A percentile compares a stretch with the other conserved stretches of the same genome.
Evolutionary conservation across 805 yeast species (phyloP).

Genomic region (Citeromyces matritensis): DNA sequence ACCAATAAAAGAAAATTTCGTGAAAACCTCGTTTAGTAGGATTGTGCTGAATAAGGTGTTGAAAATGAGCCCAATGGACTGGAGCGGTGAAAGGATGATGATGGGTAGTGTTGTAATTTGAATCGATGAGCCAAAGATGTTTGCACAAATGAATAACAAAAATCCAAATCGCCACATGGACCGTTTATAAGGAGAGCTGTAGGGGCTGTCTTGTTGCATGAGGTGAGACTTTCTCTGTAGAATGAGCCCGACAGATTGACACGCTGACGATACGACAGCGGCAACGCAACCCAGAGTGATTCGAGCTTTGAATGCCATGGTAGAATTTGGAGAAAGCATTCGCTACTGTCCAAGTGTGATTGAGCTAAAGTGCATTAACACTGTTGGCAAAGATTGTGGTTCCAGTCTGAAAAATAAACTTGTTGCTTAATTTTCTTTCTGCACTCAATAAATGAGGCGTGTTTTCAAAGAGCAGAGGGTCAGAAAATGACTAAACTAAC

Average conservation of each 20-base stretch:
- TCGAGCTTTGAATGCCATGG: background rate
- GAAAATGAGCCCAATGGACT: constrained; percentile 79
- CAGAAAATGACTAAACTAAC: constrained; percentile 4
- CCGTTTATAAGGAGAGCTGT: constrained; percentile 22
- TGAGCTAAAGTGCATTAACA: too few relatives aligned
- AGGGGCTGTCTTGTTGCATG: constrained; percentile 17
- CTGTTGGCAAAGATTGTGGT: too few relatives aligned
- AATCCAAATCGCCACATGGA: constrained; percentile 70
- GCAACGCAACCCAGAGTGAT: constrained; percentile 41
- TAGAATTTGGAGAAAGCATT: background rate
- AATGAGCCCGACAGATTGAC: constrained; percentile 72
- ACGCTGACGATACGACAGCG: constrained; percentile 62
- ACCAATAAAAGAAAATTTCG: constrained; percentile 40
- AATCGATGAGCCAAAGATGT: constrained; percentile 66
- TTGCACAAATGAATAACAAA: constrained; percentile 52
- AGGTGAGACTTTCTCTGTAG: constrained; percentile 70
- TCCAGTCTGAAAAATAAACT: background rate
- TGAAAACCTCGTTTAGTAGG: constrained; percentile 54
- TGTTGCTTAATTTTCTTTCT: constrained; percentile 1
- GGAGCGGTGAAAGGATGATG: constrained; percentile 67
- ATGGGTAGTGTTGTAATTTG: constrained; percentile 78
- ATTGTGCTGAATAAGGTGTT: constrained; percentile 62
- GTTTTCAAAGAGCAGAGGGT: background rate
- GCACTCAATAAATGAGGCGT: background rate
- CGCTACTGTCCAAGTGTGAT: background rate